Conservation (phyloP, 2,329 filamentous ascomycete genomes). For the Penicillium glabrum region DNA sequence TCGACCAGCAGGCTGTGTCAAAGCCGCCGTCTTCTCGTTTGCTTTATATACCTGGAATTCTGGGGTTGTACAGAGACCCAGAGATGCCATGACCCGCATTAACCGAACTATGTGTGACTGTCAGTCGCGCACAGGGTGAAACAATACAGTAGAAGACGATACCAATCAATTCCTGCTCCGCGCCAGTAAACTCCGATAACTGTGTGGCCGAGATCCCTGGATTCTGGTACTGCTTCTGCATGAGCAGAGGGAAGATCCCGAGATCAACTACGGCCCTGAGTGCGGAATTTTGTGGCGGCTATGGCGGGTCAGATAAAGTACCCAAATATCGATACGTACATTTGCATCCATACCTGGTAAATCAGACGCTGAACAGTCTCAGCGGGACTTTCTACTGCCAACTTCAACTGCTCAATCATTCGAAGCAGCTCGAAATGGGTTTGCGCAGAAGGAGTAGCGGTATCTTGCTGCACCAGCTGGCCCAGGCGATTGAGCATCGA, state of each 20-base stretch:
- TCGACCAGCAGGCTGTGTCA: conserved; percentile 29
- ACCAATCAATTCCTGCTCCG: conserved; percentile 33
- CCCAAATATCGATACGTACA: background rate
- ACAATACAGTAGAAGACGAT: background rate
- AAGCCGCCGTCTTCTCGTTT: conserved; percentile 27
- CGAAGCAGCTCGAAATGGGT: conserved; percentile 29
- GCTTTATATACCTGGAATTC: conserved; percentile 23
- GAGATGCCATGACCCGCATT: conserved; percentile 31
- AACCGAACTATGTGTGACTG: conserved; percentile 23
- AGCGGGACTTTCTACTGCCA: conserved; percentile 31
- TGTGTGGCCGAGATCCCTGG: conserved; percentile 26
- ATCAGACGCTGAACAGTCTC: conserved; percentile 34
- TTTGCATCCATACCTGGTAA: conserved; percentile 29
- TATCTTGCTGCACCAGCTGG: conserved; percentile 18
- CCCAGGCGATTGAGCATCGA: conserved; percentile 14
- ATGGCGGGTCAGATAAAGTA: conserved; percentile 1
- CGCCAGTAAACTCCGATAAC: conserved; percentile 28
- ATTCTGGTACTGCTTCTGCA: conserved; percentile 15
- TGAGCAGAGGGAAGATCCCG: conserved; percentile 28
- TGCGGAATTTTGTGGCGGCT: conserved; percentile 36
- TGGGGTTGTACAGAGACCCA: conserved; percentile 26
- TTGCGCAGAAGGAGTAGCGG: conserved; percentile 16
- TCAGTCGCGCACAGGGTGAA: background rate
- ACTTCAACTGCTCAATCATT: conserved; percentile 28
- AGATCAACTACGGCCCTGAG: conserved; percentile 32